Evolutionary conservation across 2,329 filamentous ascomycete species (phyloP).

Genomic region (Elsinoe batatas): DNA sequence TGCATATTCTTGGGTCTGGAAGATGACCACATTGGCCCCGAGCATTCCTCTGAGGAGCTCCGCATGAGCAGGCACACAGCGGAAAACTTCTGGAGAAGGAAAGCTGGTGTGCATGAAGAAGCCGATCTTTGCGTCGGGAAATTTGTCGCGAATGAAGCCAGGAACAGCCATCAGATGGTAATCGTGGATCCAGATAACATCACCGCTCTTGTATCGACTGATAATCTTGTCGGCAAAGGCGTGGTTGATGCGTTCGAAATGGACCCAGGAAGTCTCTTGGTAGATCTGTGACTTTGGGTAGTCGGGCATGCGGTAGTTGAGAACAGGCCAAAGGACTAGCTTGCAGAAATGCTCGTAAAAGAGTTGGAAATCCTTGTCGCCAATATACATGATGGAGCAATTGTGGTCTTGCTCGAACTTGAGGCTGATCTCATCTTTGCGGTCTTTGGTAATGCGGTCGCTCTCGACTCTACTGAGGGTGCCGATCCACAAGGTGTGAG

Average conservation of each 20-base stretch:
- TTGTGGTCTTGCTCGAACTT: conserved; percentile 70
- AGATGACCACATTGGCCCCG: conserved; percentile 83
- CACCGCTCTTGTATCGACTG: conserved; percentile 85
- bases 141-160: conserved; percentile 76
- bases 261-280: conserved; percentile 92
- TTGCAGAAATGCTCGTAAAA: conserved; percentile 97
- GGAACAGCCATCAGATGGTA: conserved; percentile 89
- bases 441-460: conserved; percentile 65
- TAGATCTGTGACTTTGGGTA: conserved; percentile 98
- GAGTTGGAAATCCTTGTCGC: conserved; percentile 85
- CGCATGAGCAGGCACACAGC: conserved; percentile 77
- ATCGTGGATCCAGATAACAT: conserved; percentile 91
- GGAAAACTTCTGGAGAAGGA: conserved; percentile 90
- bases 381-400: conserved; percentile 73
- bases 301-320: conserved; percentile 96
- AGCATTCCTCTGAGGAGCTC: conserved; percentile 86
- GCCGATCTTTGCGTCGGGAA: conserved; percentile 88
- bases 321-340: conserved; percentile 93
- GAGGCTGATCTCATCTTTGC: conserved; percentile 76
- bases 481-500: conserved; percentile 78
- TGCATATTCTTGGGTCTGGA: conserved; percentile 88
- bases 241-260: conserved; percentile 86
- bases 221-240: conserved; percentile 86
- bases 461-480: conserved; percentile 82
- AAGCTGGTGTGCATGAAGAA: conserved; percentile 95